Evolutionary conservation across 2,329 filamentous ascomycete species (phyloP), one percentile per base, ranked within the genome.

Genomic region (Venturia carpophila): DNA sequence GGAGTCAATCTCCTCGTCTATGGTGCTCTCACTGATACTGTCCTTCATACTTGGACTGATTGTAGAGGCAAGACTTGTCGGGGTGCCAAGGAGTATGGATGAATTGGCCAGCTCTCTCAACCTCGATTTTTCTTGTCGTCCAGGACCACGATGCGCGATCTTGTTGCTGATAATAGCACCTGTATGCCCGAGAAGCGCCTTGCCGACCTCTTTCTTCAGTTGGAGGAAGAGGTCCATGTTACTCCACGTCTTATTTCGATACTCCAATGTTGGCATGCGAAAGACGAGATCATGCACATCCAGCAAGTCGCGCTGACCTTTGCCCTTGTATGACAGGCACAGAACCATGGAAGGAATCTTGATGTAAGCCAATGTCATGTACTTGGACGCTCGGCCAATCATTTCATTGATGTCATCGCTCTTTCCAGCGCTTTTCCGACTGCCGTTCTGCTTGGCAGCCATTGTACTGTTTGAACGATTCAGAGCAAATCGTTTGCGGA

Each of bases 271-370:
- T 3, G 94, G 94, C 77, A 99, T 85, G 42, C 91, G 87, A 83
- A 99, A 99, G 61, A 99, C 94, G 70, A 99, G 95, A 73, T 97
- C 89, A 76, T 99, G 93, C 19, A 99, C 89, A 75, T 99, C 95
- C 77, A 66, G 21, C 66, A 99, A 84, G 71, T 97, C 99, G 73
- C 92, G 91, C 69, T 96, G 91, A 56, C 92, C 91, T 74, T 92
- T 95, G 72, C 95, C 94, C 76, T 97, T 96, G 82, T 97, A 97
- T 73, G 90, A 95, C 37, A 99, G 82, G 74, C 94, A 99, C 42
- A 99, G 85, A 1, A 97, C 92, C 70, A 99, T 93, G 65, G 91
- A 94, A 2, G 92, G 91, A 72, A 99, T 91, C 76, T 92, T 94
- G 75, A 99, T 92, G 75, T 96, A 92, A 1, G 93, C 89, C 67